phyloP scores from a whole-genome alignment of 2,329 filamentous ascomycete species.

The Nemania sp. region DNA sequence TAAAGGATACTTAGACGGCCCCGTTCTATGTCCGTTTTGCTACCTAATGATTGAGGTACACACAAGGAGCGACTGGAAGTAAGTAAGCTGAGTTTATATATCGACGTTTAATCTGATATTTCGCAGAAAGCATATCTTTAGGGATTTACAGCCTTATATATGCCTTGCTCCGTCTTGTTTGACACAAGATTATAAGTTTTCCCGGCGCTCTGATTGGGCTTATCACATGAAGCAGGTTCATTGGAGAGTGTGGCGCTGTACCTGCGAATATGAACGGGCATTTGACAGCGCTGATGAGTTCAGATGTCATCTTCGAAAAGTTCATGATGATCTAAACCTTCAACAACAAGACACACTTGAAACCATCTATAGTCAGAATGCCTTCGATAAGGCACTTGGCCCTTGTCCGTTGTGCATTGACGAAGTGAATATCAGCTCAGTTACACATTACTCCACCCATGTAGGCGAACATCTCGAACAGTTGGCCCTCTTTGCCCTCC shows the following conservation, averaged over 20 bases:
- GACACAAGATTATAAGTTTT: conserved; percentile 7
- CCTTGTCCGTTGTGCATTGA: conserved; percentile 15
- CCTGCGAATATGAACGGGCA: not conserved
- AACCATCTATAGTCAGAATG: not conserved
- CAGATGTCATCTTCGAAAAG: conserved; percentile 2
- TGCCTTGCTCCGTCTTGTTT: conserved; percentile 15
- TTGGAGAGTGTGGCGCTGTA: conserved; percentile 22
- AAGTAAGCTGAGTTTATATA: not conserved
- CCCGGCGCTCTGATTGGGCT: conserved; percentile 9
- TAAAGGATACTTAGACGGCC: not conserved
- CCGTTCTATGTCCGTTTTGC: conserved; percentile 21
- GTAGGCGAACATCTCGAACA: conserved; percentile 24
- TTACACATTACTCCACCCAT: conserved; percentile 14
- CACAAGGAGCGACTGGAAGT: conserved; percentile 13
- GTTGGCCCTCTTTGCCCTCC: conserved; percentile 23
- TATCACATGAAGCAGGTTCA: conserved; percentile 21
- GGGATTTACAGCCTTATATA: conserved; percentile 22
- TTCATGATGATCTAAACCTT: not conserved
- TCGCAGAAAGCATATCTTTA: conserved; percentile 17
- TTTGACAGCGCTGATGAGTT: not conserved
- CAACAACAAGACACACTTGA: not conserved
- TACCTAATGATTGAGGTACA: conserved; percentile 8
- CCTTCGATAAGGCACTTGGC: conserved; percentile 4
- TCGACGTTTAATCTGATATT: not conserved
- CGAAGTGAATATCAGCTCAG: not conserved